A percentile compares a stretch with the other conserved stretches of the same genome.
Conservation (phyloP, 1,284 basidiomycete species). For the Pascua sp. region DNA sequence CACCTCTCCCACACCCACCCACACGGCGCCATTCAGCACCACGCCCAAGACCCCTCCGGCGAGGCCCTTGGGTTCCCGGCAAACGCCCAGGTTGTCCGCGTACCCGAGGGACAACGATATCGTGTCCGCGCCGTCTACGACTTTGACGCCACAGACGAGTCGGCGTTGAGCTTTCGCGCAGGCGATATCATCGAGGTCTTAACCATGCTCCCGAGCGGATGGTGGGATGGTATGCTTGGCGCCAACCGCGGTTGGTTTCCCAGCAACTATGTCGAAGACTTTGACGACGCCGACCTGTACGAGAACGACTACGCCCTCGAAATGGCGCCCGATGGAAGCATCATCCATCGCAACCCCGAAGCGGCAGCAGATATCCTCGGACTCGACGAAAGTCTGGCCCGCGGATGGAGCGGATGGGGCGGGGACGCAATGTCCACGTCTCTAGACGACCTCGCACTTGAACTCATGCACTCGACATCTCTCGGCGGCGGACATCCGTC, state of each 20-base stretch:
- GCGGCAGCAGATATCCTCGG: slow-evolving; percentile 24
- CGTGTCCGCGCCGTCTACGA: slow-evolving; percentile 84
- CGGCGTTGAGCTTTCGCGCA: slow-evolving; percentile 79
- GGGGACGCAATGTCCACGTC: slow-evolving; percentile 8
- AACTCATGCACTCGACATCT: slow-evolving; percentile 27
- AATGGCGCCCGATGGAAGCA: slow-evolving; percentile 68
- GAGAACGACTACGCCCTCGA: slow-evolving; percentile 28
- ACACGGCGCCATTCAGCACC: background rate
- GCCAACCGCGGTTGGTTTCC: slow-evolving; percentile 96
- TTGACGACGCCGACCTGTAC: slow-evolving; percentile 70
- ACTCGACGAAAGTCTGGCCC: slow-evolving; percentile 27
- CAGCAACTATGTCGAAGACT: slow-evolving; percentile 82
- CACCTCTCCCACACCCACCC: background rate
- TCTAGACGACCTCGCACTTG: slow-evolving; percentile 37
- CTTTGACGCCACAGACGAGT: slow-evolving; percentile 80
- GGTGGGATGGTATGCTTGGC: slow-evolving; percentile 96
- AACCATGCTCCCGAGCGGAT: slow-evolving; percentile 84
- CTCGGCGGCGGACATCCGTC: too few relatives aligned
- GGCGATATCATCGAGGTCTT: slow-evolving; percentile 93
- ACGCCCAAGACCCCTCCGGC: slow-evolving; percentile 5
- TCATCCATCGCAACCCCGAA: slow-evolving; percentile 30
- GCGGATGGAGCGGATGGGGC: slow-evolving; percentile 24
- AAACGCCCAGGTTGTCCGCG: slow-evolving; percentile 15
- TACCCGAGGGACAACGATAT: slow-evolving; percentile 19
- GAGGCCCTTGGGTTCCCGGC: slow-evolving; percentile 12